Percentiles rank a stretch among this genome's conserved stretches.
Evolutionary conservation across 2,329 filamentous ascomycete genomes (phyloP).

Genomic region (Cadophora luteo-olivacea): DNA sequence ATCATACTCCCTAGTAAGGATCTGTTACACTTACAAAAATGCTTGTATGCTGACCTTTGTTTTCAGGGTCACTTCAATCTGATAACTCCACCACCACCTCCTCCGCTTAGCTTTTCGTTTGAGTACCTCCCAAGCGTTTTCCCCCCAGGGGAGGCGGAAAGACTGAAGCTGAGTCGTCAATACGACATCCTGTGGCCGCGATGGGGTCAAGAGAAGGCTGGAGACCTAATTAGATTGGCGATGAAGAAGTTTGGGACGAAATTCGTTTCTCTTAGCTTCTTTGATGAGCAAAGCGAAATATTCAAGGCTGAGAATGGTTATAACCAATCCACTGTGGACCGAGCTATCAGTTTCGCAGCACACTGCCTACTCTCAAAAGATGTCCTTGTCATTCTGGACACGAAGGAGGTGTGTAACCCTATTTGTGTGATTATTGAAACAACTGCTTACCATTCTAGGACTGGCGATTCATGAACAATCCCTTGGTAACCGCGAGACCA

Average conservation of each 20-base stretch:
- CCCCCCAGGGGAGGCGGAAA: conserved; percentile 40
- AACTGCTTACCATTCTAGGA: conserved; percentile 39
- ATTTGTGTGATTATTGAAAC: background rate
- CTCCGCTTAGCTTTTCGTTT: conserved; percentile 38
- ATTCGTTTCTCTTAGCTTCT: conserved; percentile 45
- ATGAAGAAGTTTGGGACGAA: conserved; percentile 40
- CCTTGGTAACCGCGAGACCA: conserved; percentile 40
- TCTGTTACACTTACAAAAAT: background rate
- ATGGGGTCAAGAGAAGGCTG: conserved; percentile 33
- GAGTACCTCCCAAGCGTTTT: conserved; percentile 41
- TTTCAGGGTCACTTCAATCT: conserved; percentile 46
- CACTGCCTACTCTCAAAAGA: conserved; percentile 47
- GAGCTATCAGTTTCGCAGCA: conserved; percentile 45
- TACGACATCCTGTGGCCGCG: conserved; percentile 38
- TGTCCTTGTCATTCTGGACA: conserved; percentile 45
- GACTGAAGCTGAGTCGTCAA: conserved; percentile 34
- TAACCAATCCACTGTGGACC: conserved; percentile 37
- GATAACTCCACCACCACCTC: conserved; percentile 45
- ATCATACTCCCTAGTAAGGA: conserved; percentile 31
- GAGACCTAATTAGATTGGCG: conserved; percentile 35
- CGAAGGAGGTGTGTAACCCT: conserved; percentile 40
- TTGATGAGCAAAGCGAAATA: conserved; percentile 44
- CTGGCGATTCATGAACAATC: conserved; percentile 47
- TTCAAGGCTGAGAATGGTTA: conserved; percentile 44
- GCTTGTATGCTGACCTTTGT: background rate